Conservation (phyloP, 2,329 filamentous ascomycete species). For the Polytolypa hystricis region DNA sequence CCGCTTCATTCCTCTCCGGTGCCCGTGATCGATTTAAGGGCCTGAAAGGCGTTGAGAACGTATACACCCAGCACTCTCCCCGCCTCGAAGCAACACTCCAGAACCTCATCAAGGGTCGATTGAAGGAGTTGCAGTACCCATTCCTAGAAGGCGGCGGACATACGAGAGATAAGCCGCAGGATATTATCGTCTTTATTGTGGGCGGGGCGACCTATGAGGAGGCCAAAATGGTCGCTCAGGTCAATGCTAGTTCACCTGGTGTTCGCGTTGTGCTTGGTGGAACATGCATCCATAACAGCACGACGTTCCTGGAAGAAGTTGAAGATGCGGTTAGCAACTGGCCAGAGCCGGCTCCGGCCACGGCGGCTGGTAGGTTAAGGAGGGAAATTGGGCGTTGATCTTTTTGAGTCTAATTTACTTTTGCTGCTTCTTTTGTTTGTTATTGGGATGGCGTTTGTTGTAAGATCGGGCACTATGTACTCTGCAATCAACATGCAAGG, state of each 20-base stretch:
- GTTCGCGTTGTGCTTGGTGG: conserved; percentile 82
- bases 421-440: background rate
- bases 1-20: conserved; percentile 79
- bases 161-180: conserved; percentile 90
- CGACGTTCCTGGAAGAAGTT: conserved; percentile 80
- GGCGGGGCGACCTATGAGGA: conserved; percentile 94
- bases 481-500: too few species aligned
- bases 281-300: conserved; percentile 78
- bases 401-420: background rate
- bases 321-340: conserved; percentile 78
- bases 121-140: conserved; percentile 80
- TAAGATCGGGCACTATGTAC: too few species aligned
- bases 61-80: conserved; percentile 95
- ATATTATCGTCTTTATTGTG: conserved; percentile 88
- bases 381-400: conserved; percentile 46
- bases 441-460: background rate
- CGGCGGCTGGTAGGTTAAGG: conserved; percentile 51
- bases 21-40: conserved; percentile 84
- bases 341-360: conserved; percentile 58
- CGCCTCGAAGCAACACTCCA: conserved; percentile 78
- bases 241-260: conserved; percentile 84
- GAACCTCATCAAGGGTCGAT: conserved; percentile 80
- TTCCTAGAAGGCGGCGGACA: conserved; percentile 82
- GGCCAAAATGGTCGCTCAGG: conserved; percentile 86
- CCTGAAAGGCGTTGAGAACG: conserved; percentile 93